Evolutionary conservation across 2,329 filamentous ascomycete genomes (phyloP).

Genomic region (Aspergillus sp.): DNA sequence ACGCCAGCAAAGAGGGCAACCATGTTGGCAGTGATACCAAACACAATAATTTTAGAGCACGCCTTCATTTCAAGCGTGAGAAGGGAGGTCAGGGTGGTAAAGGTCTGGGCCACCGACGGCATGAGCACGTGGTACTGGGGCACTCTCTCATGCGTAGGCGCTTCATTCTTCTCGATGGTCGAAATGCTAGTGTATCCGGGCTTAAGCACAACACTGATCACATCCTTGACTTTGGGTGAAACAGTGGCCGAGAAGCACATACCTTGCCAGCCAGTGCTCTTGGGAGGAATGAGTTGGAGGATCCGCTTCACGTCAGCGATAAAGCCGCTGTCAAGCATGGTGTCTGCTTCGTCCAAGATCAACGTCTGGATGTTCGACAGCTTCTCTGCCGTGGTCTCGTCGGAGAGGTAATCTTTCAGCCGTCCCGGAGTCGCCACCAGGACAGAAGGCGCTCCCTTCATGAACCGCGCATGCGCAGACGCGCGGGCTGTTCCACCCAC

Average conservation of each 20-base stretch:
- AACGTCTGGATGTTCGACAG: conserved; percentile 49
- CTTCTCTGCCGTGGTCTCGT: conserved; percentile 41
- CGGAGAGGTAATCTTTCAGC: conserved; percentile 47
- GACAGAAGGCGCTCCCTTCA: conserved; percentile 31
- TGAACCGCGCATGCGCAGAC: conserved; percentile 25
- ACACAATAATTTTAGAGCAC: conserved; percentile 82
- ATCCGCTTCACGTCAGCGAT: conserved; percentile 53
- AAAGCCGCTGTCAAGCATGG: conserved; percentile 40
- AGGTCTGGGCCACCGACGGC: conserved; percentile 43
- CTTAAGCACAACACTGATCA: conserved; percentile 64
- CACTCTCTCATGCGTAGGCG: conserved; percentile 64
- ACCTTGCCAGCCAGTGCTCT: conserved; percentile 44
- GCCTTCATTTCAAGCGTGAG: conserved; percentile 41
- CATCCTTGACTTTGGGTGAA: conserved; percentile 71
- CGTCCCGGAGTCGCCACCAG: conserved; percentile 50
- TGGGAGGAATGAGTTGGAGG: conserved; percentile 49
- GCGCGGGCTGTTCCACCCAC: conserved; percentile 38
- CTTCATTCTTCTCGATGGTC: conserved; percentile 74
- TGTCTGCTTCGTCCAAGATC: conserved; percentile 44
- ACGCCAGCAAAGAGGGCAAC: conserved; percentile 56
- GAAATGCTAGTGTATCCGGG: conserved; percentile 79
- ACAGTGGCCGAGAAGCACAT: conserved; percentile 92
- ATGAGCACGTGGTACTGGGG: conserved; percentile 49
- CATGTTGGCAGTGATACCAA: conserved; percentile 73
- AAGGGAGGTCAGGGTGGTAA: conserved; percentile 45